Conservation (phyloP, 2,329 filamentous ascomycete genomes). For the Penicillium sp. region DNA sequence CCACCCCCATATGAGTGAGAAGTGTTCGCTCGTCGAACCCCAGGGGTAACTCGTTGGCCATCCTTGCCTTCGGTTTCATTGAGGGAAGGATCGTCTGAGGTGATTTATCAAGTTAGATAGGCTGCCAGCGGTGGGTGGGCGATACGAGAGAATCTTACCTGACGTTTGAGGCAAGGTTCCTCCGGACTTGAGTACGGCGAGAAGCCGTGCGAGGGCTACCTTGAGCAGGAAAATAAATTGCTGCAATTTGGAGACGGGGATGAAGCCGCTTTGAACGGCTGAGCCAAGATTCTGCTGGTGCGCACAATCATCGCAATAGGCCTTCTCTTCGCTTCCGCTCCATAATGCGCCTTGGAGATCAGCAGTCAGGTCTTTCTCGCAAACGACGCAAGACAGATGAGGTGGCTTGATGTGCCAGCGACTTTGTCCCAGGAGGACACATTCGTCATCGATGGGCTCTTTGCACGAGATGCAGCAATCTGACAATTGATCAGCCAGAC, state of each 20-base stretch:
- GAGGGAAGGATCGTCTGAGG: conserved; percentile 67
- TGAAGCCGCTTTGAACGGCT: conserved; percentile 64
- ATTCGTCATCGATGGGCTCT: conserved; percentile 93
- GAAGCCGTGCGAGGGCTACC: conserved; percentile 84
- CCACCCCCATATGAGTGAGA: conserved; percentile 74
- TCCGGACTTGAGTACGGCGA: conserved; percentile 82
- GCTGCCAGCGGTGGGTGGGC: conserved; percentile 6
- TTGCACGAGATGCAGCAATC: conserved; percentile 83
- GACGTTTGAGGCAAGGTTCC: conserved; percentile 76
- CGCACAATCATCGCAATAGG: conserved; percentile 72
- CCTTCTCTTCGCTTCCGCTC: conserved; percentile 66
- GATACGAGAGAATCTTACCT: conserved; percentile 45
- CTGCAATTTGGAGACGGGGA: conserved; percentile 79
- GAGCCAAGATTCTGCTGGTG: conserved; percentile 52
- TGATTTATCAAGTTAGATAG: conserved; percentile 15
- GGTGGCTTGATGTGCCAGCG: conserved; percentile 74
- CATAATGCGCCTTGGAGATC: conserved; percentile 70
- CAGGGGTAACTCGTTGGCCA: conserved; percentile 58
- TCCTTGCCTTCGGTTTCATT: conserved; percentile 68
- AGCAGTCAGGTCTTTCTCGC: conserved; percentile 71
- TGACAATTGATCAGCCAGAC: conserved; percentile 72
- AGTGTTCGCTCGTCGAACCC: conserved; percentile 62
- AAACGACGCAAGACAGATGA: conserved; percentile 72
- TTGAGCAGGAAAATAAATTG: conserved; percentile 93
- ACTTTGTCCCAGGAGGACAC: conserved; percentile 71